Evolutionary conservation across 169 alveolate species (phyloP).

Genomic region (Miamiensis avidus): DNA sequence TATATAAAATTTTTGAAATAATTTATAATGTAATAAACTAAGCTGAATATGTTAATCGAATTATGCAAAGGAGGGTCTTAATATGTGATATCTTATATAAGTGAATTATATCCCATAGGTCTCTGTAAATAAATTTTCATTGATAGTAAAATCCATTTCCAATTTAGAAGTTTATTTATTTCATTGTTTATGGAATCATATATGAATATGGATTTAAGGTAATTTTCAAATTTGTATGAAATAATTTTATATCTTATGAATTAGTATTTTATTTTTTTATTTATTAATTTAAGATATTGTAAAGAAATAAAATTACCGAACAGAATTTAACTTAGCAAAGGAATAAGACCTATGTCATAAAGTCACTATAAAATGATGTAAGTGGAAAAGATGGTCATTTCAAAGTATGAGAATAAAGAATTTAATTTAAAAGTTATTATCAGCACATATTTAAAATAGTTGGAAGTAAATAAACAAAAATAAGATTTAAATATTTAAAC

Average conservation of each 20-base stretch:
- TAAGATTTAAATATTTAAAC: not conserved
- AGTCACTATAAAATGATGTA: not conserved
- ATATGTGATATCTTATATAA: not conserved
- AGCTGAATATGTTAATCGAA: not conserved
- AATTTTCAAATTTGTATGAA: not conserved
- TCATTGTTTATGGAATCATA: not conserved
- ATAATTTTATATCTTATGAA: too few species aligned
- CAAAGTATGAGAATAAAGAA: not conserved
- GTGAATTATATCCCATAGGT: not conserved
- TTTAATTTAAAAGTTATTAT: too few species aligned
- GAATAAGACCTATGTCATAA: not conserved
- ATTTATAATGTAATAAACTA: too few species aligned
- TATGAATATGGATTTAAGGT: not conserved
- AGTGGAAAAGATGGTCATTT: not conserved
- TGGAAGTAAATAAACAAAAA: too few species aligned
- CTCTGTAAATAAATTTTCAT: not conserved
- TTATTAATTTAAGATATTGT: too few species aligned
- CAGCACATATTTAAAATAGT: not conserved
- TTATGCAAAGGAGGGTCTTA: not conserved
- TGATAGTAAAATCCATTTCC: not conserved
- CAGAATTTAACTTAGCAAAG: not conserved
- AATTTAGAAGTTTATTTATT: not conserved
- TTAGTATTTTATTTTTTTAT: too few species aligned
- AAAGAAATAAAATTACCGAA: not conserved
- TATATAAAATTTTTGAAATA: too few species aligned